Evolutionary conservation across 192 early-diverging fungal genomes (phyloP).

Genomic region (Coemansia sp.): DNA sequence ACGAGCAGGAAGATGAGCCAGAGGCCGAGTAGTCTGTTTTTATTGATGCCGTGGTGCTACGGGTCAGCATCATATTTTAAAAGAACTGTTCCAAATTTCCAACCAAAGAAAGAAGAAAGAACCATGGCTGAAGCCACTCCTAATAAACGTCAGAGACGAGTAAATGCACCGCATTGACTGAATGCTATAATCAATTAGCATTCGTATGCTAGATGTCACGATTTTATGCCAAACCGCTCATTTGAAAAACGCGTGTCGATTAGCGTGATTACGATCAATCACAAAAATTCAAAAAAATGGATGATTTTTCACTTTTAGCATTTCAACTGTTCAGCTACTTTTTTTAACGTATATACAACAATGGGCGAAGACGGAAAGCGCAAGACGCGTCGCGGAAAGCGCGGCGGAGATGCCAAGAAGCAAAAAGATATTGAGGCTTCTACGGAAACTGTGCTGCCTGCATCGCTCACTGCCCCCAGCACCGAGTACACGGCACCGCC

Average conservation of each 20-base stretch:
- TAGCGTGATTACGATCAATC: no score
- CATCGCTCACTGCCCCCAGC: not conserved
- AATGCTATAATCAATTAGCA: no score
- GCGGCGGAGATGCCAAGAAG: conserved; percentile 21
- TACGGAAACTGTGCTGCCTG: not conserved
- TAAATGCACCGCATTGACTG: no score
- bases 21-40: not conserved
- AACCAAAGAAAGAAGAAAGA: no score
- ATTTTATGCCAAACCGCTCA: no score
- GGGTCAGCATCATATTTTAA: not conserved
- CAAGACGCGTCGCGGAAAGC: conserved; percentile 26
- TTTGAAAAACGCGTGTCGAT: no score
- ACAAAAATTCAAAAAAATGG: no score
- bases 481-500: conserved; percentile 16
- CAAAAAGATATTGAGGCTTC: not conserved
- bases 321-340: not conserved
- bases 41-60: not conserved
- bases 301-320: not conserved
- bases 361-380: conserved; percentile 19
- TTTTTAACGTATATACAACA: not conserved
- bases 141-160: no score
- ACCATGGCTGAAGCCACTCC: no score
- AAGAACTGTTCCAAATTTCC: not conserved
- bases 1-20: conserved; percentile 22
- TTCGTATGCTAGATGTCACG: no score